phyloP scores from a whole-genome alignment of 1,284 basidiomycete species.

The Rhodotorula sp. region DNA sequence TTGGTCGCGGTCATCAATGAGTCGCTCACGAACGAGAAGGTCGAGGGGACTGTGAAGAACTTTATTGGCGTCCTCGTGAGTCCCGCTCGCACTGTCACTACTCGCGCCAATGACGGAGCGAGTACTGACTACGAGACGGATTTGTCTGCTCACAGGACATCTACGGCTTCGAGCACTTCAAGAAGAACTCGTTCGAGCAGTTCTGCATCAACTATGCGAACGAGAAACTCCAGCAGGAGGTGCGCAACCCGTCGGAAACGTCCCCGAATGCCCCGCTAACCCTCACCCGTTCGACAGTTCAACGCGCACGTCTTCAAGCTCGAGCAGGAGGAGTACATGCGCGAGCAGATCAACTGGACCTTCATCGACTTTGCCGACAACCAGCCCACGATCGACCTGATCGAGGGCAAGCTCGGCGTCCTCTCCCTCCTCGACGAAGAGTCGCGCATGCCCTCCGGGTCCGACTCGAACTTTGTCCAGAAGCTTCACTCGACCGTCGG shows the following conservation, averaged over 20 bases:
- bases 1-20: slow-evolving; percentile 96
- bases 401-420: slow-evolving; percentile 95
- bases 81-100: not conserved
- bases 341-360: slow-evolving; percentile 98
- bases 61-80: slow-evolving; percentile 91
- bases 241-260: slow-evolving; percentile 44
- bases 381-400: slow-evolving; percentile 97
- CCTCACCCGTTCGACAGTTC: slow-evolving; percentile 60
- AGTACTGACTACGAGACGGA: not conserved
- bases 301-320: slow-evolving; percentile 97
- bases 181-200: slow-evolving; percentile 99
- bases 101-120: not conserved
- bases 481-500: slow-evolving; percentile 84
- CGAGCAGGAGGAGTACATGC: slow-evolving; percentile 98
- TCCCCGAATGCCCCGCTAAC: not conserved
- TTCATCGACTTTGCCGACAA: slow-evolving; percentile 99
- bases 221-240: slow-evolving; percentile 95
- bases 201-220: slow-evolving; percentile 99
- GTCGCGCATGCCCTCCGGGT: slow-evolving; percentile 91
- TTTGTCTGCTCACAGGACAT: slow-evolving; percentile 27
- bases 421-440: slow-evolving; percentile 95
- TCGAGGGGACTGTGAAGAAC: slow-evolving; percentile 82
- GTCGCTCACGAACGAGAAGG: slow-evolving; percentile 86
- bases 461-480: slow-evolving; percentile 87
- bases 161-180: slow-evolving; percentile 95